These are phyloP conservation scores for Penicillium manginii DNA, from an alignment of 495 filamentous ascomycete species.

Conservation along the genomic window DNA sequence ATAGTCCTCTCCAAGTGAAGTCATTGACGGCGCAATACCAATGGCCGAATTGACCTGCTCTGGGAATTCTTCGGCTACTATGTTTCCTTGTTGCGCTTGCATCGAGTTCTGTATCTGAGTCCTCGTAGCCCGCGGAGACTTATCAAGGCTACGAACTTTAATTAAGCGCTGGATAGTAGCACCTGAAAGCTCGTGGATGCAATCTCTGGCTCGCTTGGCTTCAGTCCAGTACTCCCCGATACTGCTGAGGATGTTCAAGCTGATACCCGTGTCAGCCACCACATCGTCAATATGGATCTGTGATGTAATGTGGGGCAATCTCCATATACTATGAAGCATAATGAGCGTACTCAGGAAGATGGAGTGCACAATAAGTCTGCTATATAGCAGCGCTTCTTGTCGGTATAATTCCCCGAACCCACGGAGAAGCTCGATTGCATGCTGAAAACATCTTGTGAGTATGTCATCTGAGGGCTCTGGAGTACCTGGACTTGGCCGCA, in stretches of 20 bases:
- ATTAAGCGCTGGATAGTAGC: slow-evolving; percentile 44
- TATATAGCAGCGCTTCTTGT: slow-evolving; percentile 41
- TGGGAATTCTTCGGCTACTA: background rate
- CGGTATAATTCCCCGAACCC: slow-evolving; percentile 40
- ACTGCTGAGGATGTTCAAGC: slow-evolving; percentile 48
- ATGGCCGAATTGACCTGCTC: slow-evolving; percentile 15
- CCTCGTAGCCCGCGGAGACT: background rate
- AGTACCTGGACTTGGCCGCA: slow-evolving; percentile 48
- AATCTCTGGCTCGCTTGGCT: slow-evolving; percentile 47
- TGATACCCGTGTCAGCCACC: slow-evolving; percentile 38
- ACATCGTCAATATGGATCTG: slow-evolving; percentile 44
- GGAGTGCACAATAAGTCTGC: slow-evolving; percentile 45
- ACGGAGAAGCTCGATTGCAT: slow-evolving; percentile 39
- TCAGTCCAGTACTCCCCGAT: slow-evolving; percentile 52
- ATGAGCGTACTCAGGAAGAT: slow-evolving; percentile 45
- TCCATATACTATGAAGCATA: slow-evolving; percentile 48
- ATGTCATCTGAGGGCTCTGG: slow-evolving; percentile 41
- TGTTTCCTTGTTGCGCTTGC: background rate
- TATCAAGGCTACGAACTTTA: slow-evolving; percentile 27
- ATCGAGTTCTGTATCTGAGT: background rate
- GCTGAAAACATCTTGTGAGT: slow-evolving; percentile 39
- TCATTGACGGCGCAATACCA: slow-evolving; percentile 12
- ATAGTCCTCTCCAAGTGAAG: slow-evolving; percentile 15
- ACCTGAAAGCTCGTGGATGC: slow-evolving; percentile 43
- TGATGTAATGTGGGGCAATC: slow-evolving; percentile 36